phyloP scores from a whole-genome alignment of 441 rosid genomes.

The Lepidium campestre region DNA sequence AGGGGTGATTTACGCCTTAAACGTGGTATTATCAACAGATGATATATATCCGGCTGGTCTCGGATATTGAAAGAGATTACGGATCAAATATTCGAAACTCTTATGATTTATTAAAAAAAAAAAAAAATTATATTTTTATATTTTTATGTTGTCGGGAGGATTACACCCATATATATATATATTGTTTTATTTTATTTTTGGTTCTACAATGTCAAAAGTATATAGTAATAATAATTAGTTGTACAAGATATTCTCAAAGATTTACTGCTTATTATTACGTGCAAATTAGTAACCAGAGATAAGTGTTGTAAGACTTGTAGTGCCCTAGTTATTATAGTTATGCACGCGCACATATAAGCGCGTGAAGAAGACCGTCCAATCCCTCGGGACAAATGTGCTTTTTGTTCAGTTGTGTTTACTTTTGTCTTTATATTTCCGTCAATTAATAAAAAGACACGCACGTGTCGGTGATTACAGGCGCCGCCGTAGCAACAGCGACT shows the following conservation, averaged over 20 bases:
- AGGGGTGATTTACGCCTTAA: too few species aligned
- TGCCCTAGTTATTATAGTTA: background rate
- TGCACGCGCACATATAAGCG: constrained; percentile 8
- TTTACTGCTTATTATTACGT: background rate
- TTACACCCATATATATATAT: background rate
- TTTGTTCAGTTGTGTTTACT: constrained; percentile 18
- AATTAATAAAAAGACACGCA: constrained; percentile 11
- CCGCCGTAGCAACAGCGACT: constrained; percentile 16
- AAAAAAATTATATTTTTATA: too few species aligned
- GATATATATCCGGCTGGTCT: too few species aligned
- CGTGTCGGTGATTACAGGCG: constrained; percentile 29
- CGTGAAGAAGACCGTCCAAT: constrained; percentile 26
- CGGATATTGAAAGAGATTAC: too few species aligned
- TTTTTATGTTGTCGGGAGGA: constrained; percentile 10
- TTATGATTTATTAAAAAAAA: too few species aligned
- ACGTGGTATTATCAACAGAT: too few species aligned
- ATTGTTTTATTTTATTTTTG: background rate
- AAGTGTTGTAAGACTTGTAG: constrained; percentile 11
- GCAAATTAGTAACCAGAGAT: constrained; percentile 6
- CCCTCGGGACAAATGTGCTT: constrained; percentile 22
- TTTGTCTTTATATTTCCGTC: background rate
- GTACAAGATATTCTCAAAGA: background rate
- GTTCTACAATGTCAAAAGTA: background rate
- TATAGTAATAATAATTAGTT: too few species aligned
- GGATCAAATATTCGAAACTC: too few species aligned